These are phyloP conservation scores for Pelargonium nanum DNA, from an alignment of 345 rosid genomes.

Conservation along the genomic window DNA sequence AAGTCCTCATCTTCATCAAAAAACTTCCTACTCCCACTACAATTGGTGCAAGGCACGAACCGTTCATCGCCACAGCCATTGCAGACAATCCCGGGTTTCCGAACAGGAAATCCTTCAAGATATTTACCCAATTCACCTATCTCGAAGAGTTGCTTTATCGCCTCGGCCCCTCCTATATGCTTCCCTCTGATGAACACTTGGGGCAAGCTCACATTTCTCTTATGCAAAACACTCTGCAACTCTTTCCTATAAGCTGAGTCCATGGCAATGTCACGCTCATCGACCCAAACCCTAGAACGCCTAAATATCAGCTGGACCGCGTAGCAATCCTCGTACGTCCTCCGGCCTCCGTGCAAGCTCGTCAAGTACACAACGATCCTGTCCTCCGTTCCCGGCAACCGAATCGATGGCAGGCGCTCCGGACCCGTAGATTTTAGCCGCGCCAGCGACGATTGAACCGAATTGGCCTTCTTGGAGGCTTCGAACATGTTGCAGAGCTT, in stretches of 20 bases:
- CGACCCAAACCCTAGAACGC: constrained; percentile 27
- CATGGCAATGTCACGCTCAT: constrained; percentile 39
- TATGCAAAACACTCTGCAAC: constrained; percentile 17
- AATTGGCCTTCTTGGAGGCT: background rate
- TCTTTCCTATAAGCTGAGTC: constrained; percentile 27
- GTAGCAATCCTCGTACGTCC: constrained; percentile 33
- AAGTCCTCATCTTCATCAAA: constrained; percentile 26
- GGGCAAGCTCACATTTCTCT: constrained; percentile 23
- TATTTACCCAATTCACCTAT: constrained; percentile 28
- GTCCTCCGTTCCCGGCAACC: background rate
- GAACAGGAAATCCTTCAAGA: constrained; percentile 25
- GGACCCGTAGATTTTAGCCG: background rate
- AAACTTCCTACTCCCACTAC: constrained; percentile 35
- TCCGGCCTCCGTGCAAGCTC: constrained; percentile 34
- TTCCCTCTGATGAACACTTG: constrained; percentile 32
- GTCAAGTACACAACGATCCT: constrained; percentile 16
- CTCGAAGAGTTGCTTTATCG: constrained; percentile 33
- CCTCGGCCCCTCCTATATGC: constrained; percentile 33
- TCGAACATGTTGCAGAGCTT: constrained; percentile 17
- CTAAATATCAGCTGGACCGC: constrained; percentile 31
- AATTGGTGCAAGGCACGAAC: constrained; percentile 33
- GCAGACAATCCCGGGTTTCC: constrained; percentile 21
- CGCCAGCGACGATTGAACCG: background rate
- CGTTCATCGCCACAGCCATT: constrained; percentile 36
- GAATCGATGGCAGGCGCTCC: background rate